Evolutionary conservation across 1,284 basidiomycete species (phyloP).

Genomic region (Inonotus obliquus): DNA sequence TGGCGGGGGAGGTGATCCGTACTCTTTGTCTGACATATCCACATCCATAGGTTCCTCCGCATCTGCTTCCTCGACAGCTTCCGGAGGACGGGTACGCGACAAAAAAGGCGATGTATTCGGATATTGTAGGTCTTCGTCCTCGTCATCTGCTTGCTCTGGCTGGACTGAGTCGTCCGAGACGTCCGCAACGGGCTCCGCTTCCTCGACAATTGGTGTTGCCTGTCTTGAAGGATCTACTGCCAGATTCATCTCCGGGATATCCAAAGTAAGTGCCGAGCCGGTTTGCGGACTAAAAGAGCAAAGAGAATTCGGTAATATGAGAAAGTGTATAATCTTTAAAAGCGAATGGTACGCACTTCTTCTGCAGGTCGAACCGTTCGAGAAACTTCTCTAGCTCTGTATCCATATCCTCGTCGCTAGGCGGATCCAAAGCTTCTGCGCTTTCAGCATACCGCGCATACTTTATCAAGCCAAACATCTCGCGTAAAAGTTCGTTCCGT

Average conservation of each 20-base stretch:
- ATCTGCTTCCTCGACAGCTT: neutral
- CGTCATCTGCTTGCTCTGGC: neutral
- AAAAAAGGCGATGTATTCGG: constrained; percentile 15
- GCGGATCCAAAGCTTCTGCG: constrained; percentile 35
- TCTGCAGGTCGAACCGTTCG: constrained; percentile 14
- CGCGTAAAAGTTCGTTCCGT: constrained; percentile 59
- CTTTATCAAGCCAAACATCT: constrained; percentile 62
- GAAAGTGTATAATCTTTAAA: constrained; percentile 19
- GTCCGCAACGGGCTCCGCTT: neutral
- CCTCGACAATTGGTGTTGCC: neutral
- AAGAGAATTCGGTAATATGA: neutral
- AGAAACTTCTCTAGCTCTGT: constrained; percentile 19
- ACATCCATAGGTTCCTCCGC: neutral
- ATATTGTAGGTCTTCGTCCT: neutral
- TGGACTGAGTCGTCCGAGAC: neutral
- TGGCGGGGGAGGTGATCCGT: neutral
- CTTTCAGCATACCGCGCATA: constrained; percentile 45
- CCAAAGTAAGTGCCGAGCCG: constrained; percentile 11
- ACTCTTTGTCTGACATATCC: neutral
- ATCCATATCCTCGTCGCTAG: constrained; percentile 33
- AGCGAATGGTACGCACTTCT: constrained; percentile 14
- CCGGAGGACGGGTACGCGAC: constrained; percentile 23
- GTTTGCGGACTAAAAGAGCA: neutral
- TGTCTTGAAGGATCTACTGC: neutral
- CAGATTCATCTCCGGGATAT: constrained; percentile 9